phyloP scores from a whole-genome alignment of 139 green algal genomes.

The Trebouxia sp. region DNA sequence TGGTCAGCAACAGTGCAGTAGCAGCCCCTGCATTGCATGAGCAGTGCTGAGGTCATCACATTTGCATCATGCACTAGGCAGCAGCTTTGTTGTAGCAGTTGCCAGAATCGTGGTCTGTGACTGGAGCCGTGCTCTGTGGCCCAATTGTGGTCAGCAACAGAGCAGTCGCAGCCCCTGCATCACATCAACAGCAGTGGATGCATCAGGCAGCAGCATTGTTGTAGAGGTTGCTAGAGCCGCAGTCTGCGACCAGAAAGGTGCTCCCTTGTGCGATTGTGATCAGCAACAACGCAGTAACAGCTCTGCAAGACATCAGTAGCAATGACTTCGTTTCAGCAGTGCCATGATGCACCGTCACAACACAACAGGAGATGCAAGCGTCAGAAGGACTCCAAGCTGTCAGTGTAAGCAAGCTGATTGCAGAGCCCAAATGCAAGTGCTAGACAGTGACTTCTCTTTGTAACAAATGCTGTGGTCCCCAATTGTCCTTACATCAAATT shows the following conservation, averaged over 20 bases:
- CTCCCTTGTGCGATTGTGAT: background rate
- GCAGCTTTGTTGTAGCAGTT: conserved; percentile 15
- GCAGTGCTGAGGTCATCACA: background rate
- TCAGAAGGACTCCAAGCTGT: no score
- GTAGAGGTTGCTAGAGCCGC: background rate
- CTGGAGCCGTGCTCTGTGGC: background rate
- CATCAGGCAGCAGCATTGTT: conserved; percentile 22
- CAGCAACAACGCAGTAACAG: conserved; percentile 5
- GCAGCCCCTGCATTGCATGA: background rate
- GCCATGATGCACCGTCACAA: no score
- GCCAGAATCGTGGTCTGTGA: background rate
- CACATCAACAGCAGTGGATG: background rate
- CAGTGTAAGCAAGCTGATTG: no score
- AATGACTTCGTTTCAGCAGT: background rate
- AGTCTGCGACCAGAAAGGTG: background rate
- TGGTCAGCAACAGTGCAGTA: conserved; percentile 2
- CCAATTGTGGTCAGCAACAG: conserved; percentile 1
- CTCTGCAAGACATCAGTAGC: background rate
- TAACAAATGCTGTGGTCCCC: no score
- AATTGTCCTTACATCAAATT: no score
- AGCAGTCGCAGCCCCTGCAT: conserved; percentile 5
- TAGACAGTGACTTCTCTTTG: no score
- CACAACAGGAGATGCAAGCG: no score
- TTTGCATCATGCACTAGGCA: background rate
- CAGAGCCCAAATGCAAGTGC: no score